Evolutionary conservation across 345 rosid species (phyloP), one percentile per base, ranked within the genome.

Genomic region (Aquilaria yunnanensis): DNA sequence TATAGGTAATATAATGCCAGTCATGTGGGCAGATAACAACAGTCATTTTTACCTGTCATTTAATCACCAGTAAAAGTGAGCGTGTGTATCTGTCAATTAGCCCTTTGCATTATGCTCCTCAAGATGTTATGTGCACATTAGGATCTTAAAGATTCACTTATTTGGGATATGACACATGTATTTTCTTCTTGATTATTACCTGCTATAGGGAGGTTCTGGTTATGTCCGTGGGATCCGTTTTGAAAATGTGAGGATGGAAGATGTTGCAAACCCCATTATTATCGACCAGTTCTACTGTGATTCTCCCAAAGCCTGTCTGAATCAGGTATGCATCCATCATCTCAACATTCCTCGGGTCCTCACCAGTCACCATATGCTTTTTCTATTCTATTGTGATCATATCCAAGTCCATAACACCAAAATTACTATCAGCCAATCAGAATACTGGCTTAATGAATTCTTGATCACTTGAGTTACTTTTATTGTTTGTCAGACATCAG

Each of bases 271-370:
- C 75, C 97, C 96, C 30, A 88, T 94, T 62, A 78, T 94, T 56
- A 94, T 94, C 14, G 99, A 94, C 69, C 97, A 94, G 51, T 94
- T 91, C 88, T 94, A 94, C 72, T 94, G 99, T 30, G 99, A 94
- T 79, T 94, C 97, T 0, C 93, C 96, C 29, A 73, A 59, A 67
- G 12, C 75, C 47, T 94, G 97, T 78, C 79, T 73, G 71, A 91
- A 91, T 78, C 93, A 88, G 97, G 99, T 90, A 63, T 14, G 32
- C 51, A 14, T 68, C 13, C 53, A 13, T 54, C 37, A 33, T 54
- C 5, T 56, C 50, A 32, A 37, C 51, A 64, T 34, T n/a, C 32
- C 10, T 47, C 43, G n/a, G 4, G 6, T 32, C 45, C 49, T 23
- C 31, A 46, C 47, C 23, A 23, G 23, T 23, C 23, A 23, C 23